Evolutionary conservation across 2,329 filamentous ascomycete genomes (phyloP), one percentile per base, ranked within the genome.

Genomic region (Neofusicoccum laricinum): DNA sequence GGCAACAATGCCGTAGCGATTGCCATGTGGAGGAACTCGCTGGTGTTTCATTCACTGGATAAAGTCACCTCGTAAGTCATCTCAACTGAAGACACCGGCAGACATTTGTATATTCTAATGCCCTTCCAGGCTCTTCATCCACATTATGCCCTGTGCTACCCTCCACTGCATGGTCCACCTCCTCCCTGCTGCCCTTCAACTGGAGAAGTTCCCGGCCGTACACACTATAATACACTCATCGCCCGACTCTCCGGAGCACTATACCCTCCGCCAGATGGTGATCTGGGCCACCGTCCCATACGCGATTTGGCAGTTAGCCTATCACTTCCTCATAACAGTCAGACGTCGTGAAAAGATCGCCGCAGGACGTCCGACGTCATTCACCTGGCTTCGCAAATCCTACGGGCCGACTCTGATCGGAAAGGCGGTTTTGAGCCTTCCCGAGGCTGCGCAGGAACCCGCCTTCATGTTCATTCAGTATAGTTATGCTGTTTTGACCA

Each of bases 391-490:
- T 61, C 91, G 93, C 66, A 90, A 88, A 71, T 96, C 92, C 1
- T 99, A 98, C 78, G 88, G 90, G 57, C 95, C 93, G 73, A 90
- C 89, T 2, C 93, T 90, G 88, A 90, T 99, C 68, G 96, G 95
- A 62, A 91, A 88, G 72, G 73, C 96, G 64, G 93, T 99, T 38
- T 84, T 97, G 19, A 85, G 86, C 7, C 86, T 96, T 3, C 94
- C 95, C 0, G 80, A 86, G 1, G 75, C 78, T 3, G 79, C 97
- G 36, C 95, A 99, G 76, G 93, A 97, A 73, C 84, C 90, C 0
- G 90, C 92, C 1, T 99, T 98, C 77, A 99, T 99, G 95, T 69
- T 92, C 67, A 97, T 99, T 65, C 95, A 99, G 76, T 99, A 98
- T 79, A 73, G 76, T 1, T 99, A 98, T 73, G 95, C 95, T 7